Evolutionary conservation across 1,139 yeast species (phyloP).

Genomic region (Suhomyces yuchorum): DNA sequence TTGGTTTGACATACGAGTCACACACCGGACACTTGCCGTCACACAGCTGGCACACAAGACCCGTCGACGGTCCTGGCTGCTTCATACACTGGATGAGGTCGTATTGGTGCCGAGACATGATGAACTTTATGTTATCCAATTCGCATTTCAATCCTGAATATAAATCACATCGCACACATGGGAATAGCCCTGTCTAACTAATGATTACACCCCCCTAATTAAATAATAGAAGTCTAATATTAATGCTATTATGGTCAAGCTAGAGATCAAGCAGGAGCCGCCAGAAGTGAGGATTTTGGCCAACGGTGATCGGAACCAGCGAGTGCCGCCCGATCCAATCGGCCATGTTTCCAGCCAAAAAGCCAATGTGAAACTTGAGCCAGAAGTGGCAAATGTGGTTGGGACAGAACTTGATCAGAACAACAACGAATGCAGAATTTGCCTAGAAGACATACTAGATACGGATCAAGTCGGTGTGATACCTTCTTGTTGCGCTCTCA

Average conservation of each 20-base stretch:
- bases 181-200: neutral
- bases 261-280: neutral
- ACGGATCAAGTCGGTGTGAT: slow-evolving; percentile 36
- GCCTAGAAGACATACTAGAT: slow-evolving; percentile 41
- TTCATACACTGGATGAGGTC: slow-evolving; percentile 85
- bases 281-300: neutral
- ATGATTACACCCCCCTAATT: neutral
- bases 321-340: neutral
- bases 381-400: slow-evolving; percentile 3
- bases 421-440: slow-evolving; percentile 50
- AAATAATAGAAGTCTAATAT: neutral
- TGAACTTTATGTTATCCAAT: slow-evolving; percentile 67
- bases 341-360: neutral
- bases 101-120: slow-evolving; percentile 88
- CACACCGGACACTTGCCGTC: slow-evolving; percentile 93
- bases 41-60: slow-evolving; percentile 78
- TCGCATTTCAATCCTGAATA: slow-evolving; percentile 54
- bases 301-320: neutral
- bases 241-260: neutral
- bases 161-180: slow-evolving; percentile 2
- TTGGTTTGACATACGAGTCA: slow-evolving; percentile 82
- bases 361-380: neutral
- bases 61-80: slow-evolving; percentile 76
- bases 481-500: slow-evolving; percentile 39
- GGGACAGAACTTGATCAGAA: slow-evolving; percentile 1